Conservation (phyloP, 176 grass and related monocot genomes). For the Aegilops sharonensis region DNA sequence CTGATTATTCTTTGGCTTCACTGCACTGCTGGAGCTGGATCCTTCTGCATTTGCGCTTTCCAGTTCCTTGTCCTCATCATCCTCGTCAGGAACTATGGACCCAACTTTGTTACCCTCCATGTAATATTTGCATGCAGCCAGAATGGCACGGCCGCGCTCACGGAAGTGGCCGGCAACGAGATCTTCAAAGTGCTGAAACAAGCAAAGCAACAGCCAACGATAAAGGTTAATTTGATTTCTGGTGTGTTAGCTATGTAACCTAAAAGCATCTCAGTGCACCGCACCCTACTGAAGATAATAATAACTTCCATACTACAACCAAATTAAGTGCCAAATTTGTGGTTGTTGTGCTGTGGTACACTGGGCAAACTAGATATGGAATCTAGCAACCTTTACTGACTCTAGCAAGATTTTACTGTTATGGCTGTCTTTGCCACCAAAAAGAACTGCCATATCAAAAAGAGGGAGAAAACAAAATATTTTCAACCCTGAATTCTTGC, state of each 20-base stretch:
- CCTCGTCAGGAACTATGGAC: constrained; percentile 45
- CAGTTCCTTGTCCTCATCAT: constrained; percentile 37
- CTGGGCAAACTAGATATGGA: background rate
- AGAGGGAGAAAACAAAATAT: background rate
- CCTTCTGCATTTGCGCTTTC: background rate
- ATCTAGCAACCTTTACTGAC: background rate
- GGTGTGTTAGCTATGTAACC: background rate
- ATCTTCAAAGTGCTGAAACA: constrained; percentile 86
- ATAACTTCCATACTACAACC: background rate
- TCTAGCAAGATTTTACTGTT: background rate
- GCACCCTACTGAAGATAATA: background rate
- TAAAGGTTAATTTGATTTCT: background rate
- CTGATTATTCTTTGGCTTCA: background rate
- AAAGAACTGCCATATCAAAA: background rate
- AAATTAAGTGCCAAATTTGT: background rate
- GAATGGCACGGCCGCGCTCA: constrained; percentile 48
- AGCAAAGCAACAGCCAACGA: constrained; percentile 28
- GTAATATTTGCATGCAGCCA: constrained; percentile 75
- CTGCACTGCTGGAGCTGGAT: constrained; percentile 30
- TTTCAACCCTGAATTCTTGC: background rate
- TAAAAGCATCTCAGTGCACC: background rate
- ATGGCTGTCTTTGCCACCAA: background rate
- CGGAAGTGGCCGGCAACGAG: constrained; percentile 74
- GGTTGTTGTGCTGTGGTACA: background rate
- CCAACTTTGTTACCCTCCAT: constrained; percentile 66